Percentiles rank a stretch among this genome's conserved stretches.
These are phyloP conservation scores for Cryptosporidium baileyi DNA, from an alignment of 169 alveolate species.

Conservation along the genomic window DNA sequence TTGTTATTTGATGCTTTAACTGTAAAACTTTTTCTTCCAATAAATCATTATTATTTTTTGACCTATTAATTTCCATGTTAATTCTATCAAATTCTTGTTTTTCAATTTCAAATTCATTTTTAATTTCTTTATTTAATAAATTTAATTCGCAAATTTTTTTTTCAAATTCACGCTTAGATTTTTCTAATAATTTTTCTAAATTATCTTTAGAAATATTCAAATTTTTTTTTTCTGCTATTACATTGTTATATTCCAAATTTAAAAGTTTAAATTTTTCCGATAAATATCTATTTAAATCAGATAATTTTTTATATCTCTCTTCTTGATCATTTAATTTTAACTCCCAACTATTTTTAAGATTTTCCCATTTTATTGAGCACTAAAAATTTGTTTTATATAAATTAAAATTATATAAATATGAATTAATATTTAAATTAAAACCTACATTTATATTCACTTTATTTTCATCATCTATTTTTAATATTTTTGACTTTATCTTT, in stretches of 20 bases:
- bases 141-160: conserved; percentile 50
- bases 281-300: conserved; percentile 8
- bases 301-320: conserved; percentile 5
- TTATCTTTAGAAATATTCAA: conserved; percentile 24
- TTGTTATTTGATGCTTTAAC: not conserved
- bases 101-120: conserved; percentile 14
- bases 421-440: not conserved
- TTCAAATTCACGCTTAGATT: conserved; percentile 43
- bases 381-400: not conserved
- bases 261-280: conserved; percentile 27
- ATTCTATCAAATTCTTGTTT: not conserved
- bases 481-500: not conserved
- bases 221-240: conserved; percentile 11
- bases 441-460: conserved; percentile 4
- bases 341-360: not conserved
- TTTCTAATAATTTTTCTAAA: conserved; percentile 32
- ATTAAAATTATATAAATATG: not conserved
- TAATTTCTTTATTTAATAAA: not conserved
- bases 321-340: conserved; percentile 8
- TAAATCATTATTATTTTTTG: conserved; percentile 5
- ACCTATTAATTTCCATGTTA: not conserved
- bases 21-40: not conserved
- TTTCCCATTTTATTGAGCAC: not conserved
- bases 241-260: conserved; percentile 13
- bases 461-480: conserved; percentile 1